phyloP scores from a whole-genome alignment of 75 land plant genomes.

The Picea sitchensis region DNA sequence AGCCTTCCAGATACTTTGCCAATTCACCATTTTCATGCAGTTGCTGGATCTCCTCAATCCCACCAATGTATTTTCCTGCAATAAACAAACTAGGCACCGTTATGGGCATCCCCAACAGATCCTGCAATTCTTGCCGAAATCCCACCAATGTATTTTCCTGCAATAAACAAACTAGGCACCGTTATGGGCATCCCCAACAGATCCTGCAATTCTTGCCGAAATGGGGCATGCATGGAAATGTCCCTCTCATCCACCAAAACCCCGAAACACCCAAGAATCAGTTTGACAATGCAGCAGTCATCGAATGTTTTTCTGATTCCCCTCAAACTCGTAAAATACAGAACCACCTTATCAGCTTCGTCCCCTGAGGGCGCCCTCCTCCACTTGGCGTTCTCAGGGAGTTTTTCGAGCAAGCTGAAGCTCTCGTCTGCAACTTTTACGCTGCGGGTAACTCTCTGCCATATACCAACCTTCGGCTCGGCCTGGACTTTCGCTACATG shows the following conservation, averaged over 20 bases:
- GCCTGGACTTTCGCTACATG: not conserved
- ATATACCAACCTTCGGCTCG: conserved; percentile 1
- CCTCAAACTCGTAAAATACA: conserved; percentile 39
- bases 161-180: conserved; percentile 31
- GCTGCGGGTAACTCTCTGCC: conserved; percentile 2
- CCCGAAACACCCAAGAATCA: conserved; percentile 17
- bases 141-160: conserved; percentile 39
- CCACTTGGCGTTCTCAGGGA: not conserved
- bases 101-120: not conserved
- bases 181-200: not conserved
- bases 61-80: conserved; percentile 37
- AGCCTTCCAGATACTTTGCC: conserved; percentile 18
- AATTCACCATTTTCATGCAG: conserved; percentile 28
- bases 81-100: conserved; percentile 31
- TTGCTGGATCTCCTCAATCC: conserved; percentile 27
- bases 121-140: conserved; percentile 21
- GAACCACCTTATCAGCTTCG: conserved; percentile 16
- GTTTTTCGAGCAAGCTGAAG: too few species aligned
- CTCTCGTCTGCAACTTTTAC: not conserved
- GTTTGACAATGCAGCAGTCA: conserved; percentile 25
- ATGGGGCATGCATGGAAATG: conserved; percentile 36
- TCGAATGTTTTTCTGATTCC: conserved; percentile 39
- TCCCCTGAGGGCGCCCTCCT: not conserved
- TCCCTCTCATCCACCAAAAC: conserved; percentile 38
- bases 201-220: conserved; percentile 22